phyloP scores from a whole-genome alignment of 331 rosid genomes.

The Phaseolus coccineus region DNA sequence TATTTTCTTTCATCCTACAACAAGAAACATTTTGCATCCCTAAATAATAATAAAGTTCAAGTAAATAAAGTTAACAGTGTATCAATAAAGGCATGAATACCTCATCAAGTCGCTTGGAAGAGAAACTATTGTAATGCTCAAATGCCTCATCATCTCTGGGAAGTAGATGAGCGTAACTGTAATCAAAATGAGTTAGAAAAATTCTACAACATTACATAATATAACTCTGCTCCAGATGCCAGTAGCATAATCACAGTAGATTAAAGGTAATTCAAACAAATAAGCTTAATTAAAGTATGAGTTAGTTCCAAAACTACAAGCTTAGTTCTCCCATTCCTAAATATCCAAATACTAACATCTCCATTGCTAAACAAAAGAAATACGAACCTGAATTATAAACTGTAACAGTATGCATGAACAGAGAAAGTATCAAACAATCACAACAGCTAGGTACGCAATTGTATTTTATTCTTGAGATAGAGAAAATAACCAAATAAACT shows the following conservation, averaged over 20 bases:
- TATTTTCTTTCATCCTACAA: neutral
- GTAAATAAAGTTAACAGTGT: slow-evolving; percentile 5
- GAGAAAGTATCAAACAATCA: neutral
- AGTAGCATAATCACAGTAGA: slow-evolving; percentile 22
- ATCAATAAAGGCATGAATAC: slow-evolving; percentile 50
- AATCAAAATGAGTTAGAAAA: slow-evolving; percentile 37
- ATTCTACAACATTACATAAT: slow-evolving; percentile 12
- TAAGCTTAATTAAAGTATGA: slow-evolving; percentile 7
- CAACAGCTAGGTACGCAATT: neutral
- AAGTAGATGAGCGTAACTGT: slow-evolving; percentile 90
- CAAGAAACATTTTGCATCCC: neutral
- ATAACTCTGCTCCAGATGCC: slow-evolving; percentile 26
- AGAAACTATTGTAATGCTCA: slow-evolving; percentile 80
- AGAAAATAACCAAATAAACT: slow-evolving; percentile 3
- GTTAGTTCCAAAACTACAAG: neutral
- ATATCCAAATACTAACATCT: slow-evolving; percentile 20
- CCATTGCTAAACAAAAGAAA: neutral
- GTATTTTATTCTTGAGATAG: neutral
- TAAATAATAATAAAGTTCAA: slow-evolving; percentile 17
- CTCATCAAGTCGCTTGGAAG: slow-evolving; percentile 94
- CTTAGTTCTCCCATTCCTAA: neutral
- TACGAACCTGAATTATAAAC: neutral
- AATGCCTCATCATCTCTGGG: slow-evolving; percentile 91
- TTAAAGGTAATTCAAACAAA: neutral
- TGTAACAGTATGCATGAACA: neutral